phyloP scores from a whole-genome alignment of 257 asterid genomes.

The Rubia yunnanensis region DNA sequence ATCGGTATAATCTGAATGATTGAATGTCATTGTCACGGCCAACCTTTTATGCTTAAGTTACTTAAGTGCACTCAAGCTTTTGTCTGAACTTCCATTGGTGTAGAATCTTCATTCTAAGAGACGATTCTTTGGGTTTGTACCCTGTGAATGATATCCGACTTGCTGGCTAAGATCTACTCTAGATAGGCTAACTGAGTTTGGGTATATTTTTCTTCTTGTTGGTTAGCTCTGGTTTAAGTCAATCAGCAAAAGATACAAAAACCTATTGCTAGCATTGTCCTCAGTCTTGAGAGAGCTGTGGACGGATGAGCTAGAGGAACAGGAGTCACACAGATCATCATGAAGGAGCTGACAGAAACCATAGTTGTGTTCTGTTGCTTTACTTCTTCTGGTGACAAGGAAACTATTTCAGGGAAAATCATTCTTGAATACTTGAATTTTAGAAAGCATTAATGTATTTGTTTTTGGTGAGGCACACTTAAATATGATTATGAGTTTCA shows the following conservation, averaged over 20 bases:
- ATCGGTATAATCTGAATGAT: too few relatives aligned
- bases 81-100: too few relatives aligned
- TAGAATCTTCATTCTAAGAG: too few relatives aligned
- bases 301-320: background rate
- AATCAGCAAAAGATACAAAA: background rate
- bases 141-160: background rate
- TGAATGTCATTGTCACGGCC: too few relatives aligned
- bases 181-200: background rate
- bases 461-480: too few relatives aligned
- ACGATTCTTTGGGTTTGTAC: background rate
- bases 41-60: too few relatives aligned
- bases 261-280: background rate
- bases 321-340: background rate
- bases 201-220: background rate
- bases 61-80: too few relatives aligned
- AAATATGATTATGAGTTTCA: too few relatives aligned
- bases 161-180: background rate
- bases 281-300: background rate
- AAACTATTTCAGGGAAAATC: background rate
- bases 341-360: background rate
- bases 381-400: background rate
- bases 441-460: too few relatives aligned
- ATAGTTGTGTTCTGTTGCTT: background rate
- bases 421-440: too few relatives aligned
- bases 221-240: background rate